phyloP scores from a whole-genome alignment of 2,329 filamentous ascomycete genomes.

The Penicillium sp. region DNA sequence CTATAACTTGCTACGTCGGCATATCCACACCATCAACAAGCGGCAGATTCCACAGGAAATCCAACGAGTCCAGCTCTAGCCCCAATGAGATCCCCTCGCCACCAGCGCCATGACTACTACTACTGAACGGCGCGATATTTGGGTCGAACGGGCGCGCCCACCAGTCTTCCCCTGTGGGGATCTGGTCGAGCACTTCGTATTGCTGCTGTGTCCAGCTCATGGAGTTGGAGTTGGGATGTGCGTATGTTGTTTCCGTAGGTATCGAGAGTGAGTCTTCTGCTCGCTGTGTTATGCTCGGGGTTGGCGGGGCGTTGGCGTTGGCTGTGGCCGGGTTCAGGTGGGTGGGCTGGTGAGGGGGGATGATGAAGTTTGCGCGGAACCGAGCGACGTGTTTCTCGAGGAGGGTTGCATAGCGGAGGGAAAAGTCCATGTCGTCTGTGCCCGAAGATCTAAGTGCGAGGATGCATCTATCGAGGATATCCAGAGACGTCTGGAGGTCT shows the following conservation, averaged over 20 bases:
- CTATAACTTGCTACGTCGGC: background rate
- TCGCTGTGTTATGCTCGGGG: background rate
- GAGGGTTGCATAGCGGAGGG: background rate
- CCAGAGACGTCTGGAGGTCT: background rate
- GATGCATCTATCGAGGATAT: background rate
- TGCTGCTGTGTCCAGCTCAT: background rate
- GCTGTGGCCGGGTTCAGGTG: background rate
- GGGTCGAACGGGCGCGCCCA: background rate
- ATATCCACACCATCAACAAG: background rate
- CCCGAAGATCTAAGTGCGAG: background rate
- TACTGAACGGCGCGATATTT: background rate
- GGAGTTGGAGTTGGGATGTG: background rate
- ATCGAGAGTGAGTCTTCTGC: background rate
- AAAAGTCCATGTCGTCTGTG: background rate
- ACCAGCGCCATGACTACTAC: background rate
- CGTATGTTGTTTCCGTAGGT: background rate
- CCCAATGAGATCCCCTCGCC: background rate
- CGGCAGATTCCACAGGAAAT: background rate
- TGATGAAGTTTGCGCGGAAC: background rate
- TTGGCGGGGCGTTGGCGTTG: no score
- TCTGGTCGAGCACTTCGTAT: background rate
- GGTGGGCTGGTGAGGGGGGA: background rate
- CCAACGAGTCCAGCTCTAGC: background rate
- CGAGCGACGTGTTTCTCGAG: background rate
- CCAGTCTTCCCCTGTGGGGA: background rate